phyloP scores from a whole-genome alignment of 495 filamentous ascomycete species.

The Penicillium nucicola region DNA sequence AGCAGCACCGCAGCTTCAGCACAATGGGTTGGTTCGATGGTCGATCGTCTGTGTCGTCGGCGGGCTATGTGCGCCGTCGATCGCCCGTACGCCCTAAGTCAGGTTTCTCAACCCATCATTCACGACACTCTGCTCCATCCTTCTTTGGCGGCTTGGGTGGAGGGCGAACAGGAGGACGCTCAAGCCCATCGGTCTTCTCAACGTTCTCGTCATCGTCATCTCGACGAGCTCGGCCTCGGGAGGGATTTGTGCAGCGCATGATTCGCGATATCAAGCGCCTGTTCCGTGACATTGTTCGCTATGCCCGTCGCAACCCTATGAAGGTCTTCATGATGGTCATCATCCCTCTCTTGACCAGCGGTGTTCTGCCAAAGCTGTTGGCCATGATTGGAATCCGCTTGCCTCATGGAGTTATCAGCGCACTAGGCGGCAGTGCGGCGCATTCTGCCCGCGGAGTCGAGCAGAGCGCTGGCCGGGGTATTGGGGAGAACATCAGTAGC shows the following conservation, averaged over 20 bases:
- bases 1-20: background rate
- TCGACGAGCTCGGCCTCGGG: conserved; percentile 65
- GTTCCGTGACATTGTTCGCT: conserved; percentile 69
- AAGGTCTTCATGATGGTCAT: conserved; percentile 84
- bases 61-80: conserved; percentile 29
- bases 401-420: conserved; percentile 57
- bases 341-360: conserved; percentile 78
- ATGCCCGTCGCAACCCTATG: conserved; percentile 72
- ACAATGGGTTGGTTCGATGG: conserved; percentile 53
- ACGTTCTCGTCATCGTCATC: conserved; percentile 50
- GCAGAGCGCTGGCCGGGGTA: conserved; percentile 25
- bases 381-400: conserved; percentile 72
- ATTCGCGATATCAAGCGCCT: conserved; percentile 68
- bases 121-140: conserved; percentile 45
- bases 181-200: conserved; percentile 51
- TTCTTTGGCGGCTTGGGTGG: conserved; percentile 47
- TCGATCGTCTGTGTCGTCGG: conserved; percentile 21
- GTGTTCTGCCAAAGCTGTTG: conserved; percentile 69
- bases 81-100: conserved; percentile 34
- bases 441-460: conserved; percentile 25
- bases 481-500: conserved; percentile 46
- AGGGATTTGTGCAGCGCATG: conserved; percentile 68
- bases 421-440: conserved; percentile 43
- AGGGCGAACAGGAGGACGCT: conserved; percentile 29
- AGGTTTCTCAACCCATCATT: conserved; percentile 36